Conservation (phyloP, 768 basidiomycete species). For the Boletus sensibilis region DNA sequence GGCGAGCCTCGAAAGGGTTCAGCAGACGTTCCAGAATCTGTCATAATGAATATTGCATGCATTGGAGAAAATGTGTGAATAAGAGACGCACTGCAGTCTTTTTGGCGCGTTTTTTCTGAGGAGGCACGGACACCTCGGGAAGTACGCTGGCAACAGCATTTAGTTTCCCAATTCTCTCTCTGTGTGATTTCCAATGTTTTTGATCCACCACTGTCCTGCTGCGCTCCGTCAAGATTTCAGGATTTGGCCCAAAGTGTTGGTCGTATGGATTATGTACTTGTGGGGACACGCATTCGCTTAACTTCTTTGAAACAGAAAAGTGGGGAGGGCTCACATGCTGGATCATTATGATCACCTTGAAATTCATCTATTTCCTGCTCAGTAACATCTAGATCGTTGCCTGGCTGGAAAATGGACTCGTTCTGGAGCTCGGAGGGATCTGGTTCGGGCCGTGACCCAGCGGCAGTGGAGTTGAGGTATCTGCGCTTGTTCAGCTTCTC, state of each 20-base stretch:
- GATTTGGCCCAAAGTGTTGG: conserved; percentile 66
- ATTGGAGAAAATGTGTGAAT: background rate
- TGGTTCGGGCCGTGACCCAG: conserved; percentile 12
- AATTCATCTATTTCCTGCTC: conserved; percentile 30
- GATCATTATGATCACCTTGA: conserved; percentile 32
- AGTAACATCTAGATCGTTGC: conserved; percentile 24
- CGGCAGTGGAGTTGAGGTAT: conserved; percentile 36
- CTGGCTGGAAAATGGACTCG: conserved; percentile 10
- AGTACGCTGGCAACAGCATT: conserved; percentile 44
- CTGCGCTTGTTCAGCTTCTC: conserved; percentile 72
- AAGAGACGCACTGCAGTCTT: conserved; percentile 22
- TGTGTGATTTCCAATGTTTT: conserved; percentile 53
- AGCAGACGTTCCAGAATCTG: conserved; percentile 61
- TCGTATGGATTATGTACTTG: conserved; percentile 55
- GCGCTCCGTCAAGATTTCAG: conserved; percentile 48
- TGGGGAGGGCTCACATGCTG: conserved; percentile 10
- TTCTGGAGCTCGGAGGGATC: conserved; percentile 3
- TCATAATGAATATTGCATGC: background rate
- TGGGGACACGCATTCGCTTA: background rate
- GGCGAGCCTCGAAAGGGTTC: conserved; percentile 52
- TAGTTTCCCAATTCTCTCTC: conserved; percentile 54
- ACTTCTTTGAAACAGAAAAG: background rate
- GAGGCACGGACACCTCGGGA: conserved; percentile 40
- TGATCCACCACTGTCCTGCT: conserved; percentile 54
- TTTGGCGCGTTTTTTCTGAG: conserved; percentile 26